These are phyloP conservation scores for Podospora tetraspora DNA, from an alignment of 495 filamentous ascomycete genomes.

Conservation along the genomic window DNA sequence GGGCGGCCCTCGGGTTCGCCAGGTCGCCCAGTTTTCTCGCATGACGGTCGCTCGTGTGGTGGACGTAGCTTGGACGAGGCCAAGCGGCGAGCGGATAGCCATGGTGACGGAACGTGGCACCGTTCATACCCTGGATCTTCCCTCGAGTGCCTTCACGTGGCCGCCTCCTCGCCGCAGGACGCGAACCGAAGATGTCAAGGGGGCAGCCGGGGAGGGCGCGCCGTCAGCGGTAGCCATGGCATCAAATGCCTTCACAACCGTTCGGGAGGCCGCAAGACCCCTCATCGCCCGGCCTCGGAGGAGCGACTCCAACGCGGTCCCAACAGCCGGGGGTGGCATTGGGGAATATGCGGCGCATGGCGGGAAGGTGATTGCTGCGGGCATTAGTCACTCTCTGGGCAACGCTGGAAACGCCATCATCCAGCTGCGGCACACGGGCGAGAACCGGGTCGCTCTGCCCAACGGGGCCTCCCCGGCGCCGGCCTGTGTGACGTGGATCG, in stretches of 20 bases:
- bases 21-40: slow-evolving; percentile 78
- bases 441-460: slow-evolving; percentile 75
- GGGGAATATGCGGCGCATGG: slow-evolving; percentile 66
- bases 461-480: slow-evolving; percentile 42
- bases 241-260: slow-evolving; percentile 60
- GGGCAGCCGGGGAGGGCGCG: slow-evolving; percentile 33
- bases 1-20: slow-evolving; percentile 55
- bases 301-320: slow-evolving; percentile 40
- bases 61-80: slow-evolving; percentile 81
- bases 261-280: slow-evolving; percentile 51
- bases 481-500: slow-evolving; percentile 54
- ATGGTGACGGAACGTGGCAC: slow-evolving; percentile 91
- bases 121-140: slow-evolving; percentile 82
- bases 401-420: slow-evolving; percentile 73
- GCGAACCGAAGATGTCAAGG: slow-evolving; percentile 39
- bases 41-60: slow-evolving; percentile 87
- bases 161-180: slow-evolving; percentile 68
- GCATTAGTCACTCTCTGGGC: slow-evolving; percentile 76
- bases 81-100: slow-evolving; percentile 72
- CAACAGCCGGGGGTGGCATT: slow-evolving; percentile 50
- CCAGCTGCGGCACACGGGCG: slow-evolving; percentile 74
- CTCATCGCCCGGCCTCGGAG: slow-evolving; percentile 46
- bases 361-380: slow-evolving; percentile 73
- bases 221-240: slow-evolving; percentile 50
- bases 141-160: slow-evolving; percentile 80